Percentiles rank a stretch among this genome's conserved stretches.
Evolutionary conservation across 2,329 filamentous ascomycete species (phyloP).

Genomic region (Chrysoporthe deuterocubensis): DNA sequence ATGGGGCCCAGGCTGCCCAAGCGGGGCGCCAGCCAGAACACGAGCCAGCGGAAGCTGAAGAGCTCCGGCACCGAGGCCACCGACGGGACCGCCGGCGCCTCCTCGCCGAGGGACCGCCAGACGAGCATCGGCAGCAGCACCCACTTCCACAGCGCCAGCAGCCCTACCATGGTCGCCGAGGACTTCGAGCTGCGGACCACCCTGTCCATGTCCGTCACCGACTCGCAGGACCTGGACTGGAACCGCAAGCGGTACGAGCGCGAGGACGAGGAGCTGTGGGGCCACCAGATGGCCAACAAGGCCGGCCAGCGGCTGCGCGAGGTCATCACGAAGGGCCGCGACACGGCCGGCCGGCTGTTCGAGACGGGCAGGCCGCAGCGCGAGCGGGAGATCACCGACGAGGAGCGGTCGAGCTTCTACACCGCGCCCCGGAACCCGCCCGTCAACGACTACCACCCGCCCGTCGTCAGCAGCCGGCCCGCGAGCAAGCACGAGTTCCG

Average conservation of each 20-base stretch:
- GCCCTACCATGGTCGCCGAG: conserved; percentile 52
- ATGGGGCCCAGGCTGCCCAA: conserved; percentile 77
- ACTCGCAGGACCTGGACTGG: conserved; percentile 58
- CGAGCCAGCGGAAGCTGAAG: conserved; percentile 63
- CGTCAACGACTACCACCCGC: conserved; percentile 85
- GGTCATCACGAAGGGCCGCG: conserved; percentile 62
- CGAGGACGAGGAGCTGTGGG: conserved; percentile 88
- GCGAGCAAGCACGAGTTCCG: conserved; percentile 70
- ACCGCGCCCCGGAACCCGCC: conserved; percentile 67
- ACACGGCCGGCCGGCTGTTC: conserved; percentile 57
- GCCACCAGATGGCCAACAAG: conserved; percentile 54
- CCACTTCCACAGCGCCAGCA: conserved; percentile 42
- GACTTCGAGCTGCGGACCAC: conserved; percentile 47
- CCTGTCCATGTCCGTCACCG: conserved; percentile 42
- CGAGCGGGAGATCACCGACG: conserved; percentile 55
- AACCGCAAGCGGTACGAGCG: conserved; percentile 81
- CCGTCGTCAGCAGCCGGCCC: conserved; percentile 78
- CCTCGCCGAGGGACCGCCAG: conserved; percentile 38
- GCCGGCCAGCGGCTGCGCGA: conserved; percentile 62
- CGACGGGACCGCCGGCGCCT: conserved; percentile 47
- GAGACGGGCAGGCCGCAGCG: conserved; percentile 55
- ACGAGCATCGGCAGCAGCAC: conserved; percentile 36
- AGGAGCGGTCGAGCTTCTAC: conserved; percentile 63
- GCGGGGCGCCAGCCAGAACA: conserved; percentile 59
- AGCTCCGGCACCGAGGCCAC: conserved; percentile 53